Base-by-base conservation (phyloP, 345 rosid genomes). In the Ailanthus altissimus region DNA sequence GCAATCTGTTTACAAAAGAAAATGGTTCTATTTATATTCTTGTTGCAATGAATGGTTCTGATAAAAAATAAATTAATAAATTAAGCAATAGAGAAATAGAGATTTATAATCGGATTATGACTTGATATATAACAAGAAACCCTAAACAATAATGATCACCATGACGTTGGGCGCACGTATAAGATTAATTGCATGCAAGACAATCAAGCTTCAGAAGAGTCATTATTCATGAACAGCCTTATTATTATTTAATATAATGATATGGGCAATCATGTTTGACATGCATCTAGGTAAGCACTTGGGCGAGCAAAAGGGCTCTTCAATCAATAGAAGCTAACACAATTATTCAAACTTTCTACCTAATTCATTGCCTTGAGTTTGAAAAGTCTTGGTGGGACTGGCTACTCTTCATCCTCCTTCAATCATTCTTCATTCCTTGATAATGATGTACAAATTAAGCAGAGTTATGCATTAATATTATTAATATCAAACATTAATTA, bases 301-400 rank as follows among this genome's bases (percentile, higher is more conserved):
- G 50, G 72, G 54, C 40, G 53, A 43, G 59, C 20, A 74, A 56
- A 72, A 64, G 65, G 38, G 75, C 23, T 46, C 57, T 49, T 75
- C 73, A 74, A 74, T 73, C 63, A 75, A 65, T 7, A 63, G 75
- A 75, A 74, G 82, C 46, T 63, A 74, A 61, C 79, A 28, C 69
- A 40, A 81, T 76, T 65, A 80, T 83, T 87, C 88, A 85, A 85
- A 80, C 81, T 77, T 83, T 74, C 36, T 74, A 83, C 86, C 88
- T 80, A 87, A 85, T 83, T 79, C 81, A 49, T 67, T 77, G 79
- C 81, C 82, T 78, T 26, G 84, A 79, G 76, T 46, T 45, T 68
- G 45, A 73, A 81, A 81, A 77, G 86, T 83, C 84, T 81, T 67
- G 75, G 85, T 77, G 84, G 86, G 81, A 73, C 68, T 28, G 9